Evolutionary conservation across 2,329 filamentous ascomycete genomes (phyloP), one percentile per base, ranked within the genome.

Genomic region (Arthrobotrys conoides): DNA sequence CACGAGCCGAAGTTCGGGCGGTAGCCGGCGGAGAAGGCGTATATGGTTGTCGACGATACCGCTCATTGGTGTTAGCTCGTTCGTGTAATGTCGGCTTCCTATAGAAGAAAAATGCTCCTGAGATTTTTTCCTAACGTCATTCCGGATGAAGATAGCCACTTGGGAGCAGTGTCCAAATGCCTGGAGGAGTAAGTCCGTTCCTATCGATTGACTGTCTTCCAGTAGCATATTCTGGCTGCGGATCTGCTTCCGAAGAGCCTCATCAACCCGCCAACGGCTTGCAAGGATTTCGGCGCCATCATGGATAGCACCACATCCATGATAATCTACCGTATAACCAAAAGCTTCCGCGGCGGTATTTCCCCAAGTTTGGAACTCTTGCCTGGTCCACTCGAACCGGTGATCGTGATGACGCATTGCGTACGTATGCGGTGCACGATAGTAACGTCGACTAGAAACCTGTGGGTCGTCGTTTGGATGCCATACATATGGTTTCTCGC

Each of bases 351-450:
- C 81, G 5, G 76, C 78, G 2, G 64, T 46, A 12, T 76, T 49
- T 1, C 81, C 81, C 81, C 82, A 82, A 6, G 22, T 38, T 16
- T 81, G 72, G 51, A 82, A 82, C 53, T 82, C 81, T 16, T 68
- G 41, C 10, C 81, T 66, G 3, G 81, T 82, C 82, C 82, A 82
- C 49, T 82, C 82, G 46, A 82, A 82, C 5, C 81, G 72, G 33
- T 82, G 82, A 49, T 82, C 82, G 41, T 81, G 73, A 30, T 82
- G 82, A 18, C 82, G 79, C 81, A 82, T 82, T 2, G 72, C 76
- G 63, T 82, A 82, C 5, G 76, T 69, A 24, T 79, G 76, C 1
- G 76, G 68, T 24, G 59, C 69, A 5, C 76, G 69, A 33, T 79
- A 79, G 61, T 64, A 79, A 14, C 76, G 76, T 30, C 64, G 64